Evolutionary conservation across 306 rosid species (phyloP).

Genomic region (Cicer chorassanicum): DNA sequence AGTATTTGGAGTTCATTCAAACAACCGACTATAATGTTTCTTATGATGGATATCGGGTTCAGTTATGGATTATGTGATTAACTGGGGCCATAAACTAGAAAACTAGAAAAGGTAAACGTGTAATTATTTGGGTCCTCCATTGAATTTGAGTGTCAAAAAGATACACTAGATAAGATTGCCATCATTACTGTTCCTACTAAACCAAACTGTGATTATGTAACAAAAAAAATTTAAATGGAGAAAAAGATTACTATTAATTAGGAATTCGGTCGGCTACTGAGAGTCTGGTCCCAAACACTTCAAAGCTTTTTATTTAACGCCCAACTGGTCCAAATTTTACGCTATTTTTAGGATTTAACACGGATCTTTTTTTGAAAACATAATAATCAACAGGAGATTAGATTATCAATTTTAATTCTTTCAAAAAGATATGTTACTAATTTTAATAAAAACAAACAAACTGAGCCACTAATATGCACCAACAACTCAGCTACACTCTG

Average conservation of each 20-base stretch:
- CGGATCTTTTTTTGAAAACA: conserved; percentile 19
- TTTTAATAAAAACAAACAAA: not conserved
- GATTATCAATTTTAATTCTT: not conserved
- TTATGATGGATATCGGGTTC: not conserved
- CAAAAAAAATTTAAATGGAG: too few relatives aligned
- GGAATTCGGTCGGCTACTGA: not conserved
- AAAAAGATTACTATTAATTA: too few relatives aligned
- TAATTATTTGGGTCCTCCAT: conserved; percentile 40
- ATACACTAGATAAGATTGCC: conserved; percentile 29
- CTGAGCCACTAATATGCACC: not conserved
- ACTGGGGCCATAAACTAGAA: conserved; percentile 1
- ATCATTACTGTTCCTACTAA: conserved; percentile 19
- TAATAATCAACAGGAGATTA: not conserved
- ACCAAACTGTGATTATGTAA: not conserved
- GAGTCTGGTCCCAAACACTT: conserved; percentile 17
- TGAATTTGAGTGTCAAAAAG: conserved; percentile 1
- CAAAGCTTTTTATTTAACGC: not conserved
- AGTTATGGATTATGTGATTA: conserved; percentile 24
- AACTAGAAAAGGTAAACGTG: not conserved
- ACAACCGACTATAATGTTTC: conserved; percentile 1
- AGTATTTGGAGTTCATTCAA: conserved; percentile 23
- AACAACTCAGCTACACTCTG: conserved; percentile 37
- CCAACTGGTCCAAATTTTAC: conserved; percentile 11
- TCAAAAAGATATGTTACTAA: too few relatives aligned
- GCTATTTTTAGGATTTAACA: conserved; percentile 16